Evolutionary conservation across 2,329 filamentous ascomycete species (phyloP), one percentile per base, ranked within the genome.

Genomic region (Tolypocladium inflatum): DNA sequence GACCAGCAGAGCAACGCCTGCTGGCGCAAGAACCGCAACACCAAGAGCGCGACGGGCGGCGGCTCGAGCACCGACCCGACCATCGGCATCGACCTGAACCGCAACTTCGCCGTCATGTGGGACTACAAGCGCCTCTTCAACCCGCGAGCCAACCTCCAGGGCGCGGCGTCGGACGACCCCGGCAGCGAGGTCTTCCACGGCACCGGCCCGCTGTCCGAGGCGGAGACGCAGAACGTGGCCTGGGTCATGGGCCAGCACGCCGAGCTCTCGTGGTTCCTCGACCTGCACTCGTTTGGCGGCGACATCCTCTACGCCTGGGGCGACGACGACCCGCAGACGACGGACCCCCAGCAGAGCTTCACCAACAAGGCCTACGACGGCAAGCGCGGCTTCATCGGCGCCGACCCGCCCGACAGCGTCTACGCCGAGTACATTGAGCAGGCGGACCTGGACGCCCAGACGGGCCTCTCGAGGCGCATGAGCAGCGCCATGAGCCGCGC

Each of bases 61-160:
- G 63, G 64, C 4, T 4, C 5, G 4, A 30, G 68, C 70, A 3
- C 13, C 15, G 43, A 17, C 43, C 4, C 11, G 2, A 30, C 5
- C 43, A 58, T 78, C 33, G 80, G 79, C 21, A 71, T 82, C 38
- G 80, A 83, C 62, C 69, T 83, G 55, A 83, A 83, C 68, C 75
- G 80, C 56, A 83, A 83, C 71, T 82, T 82, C 63, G 79, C 83
- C 66, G 80, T 81, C 67, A 66, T 82, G 9, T 85, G 81, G 78
- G 76, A 85, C 68, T 80, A 77, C 63, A 70, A 65, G 38, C 70
- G 70, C 57, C 68, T 73, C 54, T 82, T 80, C 66, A 71, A 71
- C 39, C 59, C 68, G 0, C 63, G 62, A 7, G 78, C 76, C 37
- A 67, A 72, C 37, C 64, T 54, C 9, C 65, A 66, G 23, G 70